A percentile compares a stretch with the other conserved stretches of the same genome.
These are phyloP conservation scores for Capronia epimyces DNA, from an alignment of 2,329 filamentous ascomycete species.

Conservation along the genomic window DNA sequence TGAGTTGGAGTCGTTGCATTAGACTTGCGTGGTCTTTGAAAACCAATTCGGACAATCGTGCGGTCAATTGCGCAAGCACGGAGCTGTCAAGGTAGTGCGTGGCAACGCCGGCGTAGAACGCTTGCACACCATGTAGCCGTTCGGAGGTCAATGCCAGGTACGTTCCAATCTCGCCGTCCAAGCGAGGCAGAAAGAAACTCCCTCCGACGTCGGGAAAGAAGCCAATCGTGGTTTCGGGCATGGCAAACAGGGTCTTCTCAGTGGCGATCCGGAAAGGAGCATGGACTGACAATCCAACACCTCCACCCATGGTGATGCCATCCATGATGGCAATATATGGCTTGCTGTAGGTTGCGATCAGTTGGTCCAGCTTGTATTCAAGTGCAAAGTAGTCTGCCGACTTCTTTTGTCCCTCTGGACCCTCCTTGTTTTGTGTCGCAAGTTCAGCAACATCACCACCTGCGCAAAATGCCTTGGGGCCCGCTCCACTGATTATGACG, in stretches of 20 bases:
- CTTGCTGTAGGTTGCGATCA: constrained; percentile 89
- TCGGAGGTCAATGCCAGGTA: constrained; percentile 92
- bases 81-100: constrained; percentile 96
- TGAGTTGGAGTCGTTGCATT: constrained; percentile 59
- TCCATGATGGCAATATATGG: constrained; percentile 96
- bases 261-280: constrained; percentile 95
- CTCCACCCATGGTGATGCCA: constrained; percentile 96
- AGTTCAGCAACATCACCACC: constrained; percentile 84
- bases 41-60: constrained; percentile 77
- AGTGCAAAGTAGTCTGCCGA: constrained; percentile 84
- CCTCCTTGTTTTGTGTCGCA: constrained; percentile 64
- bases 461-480: constrained; percentile 79
- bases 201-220: constrained; percentile 98
- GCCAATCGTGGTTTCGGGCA: constrained; percentile 97
- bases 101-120: constrained; percentile 84
- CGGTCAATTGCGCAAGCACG: constrained; percentile 71
- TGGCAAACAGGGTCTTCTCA: constrained; percentile 90
- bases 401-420: constrained; percentile 63
- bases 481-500: constrained; percentile 84
- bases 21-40: constrained; percentile 72
- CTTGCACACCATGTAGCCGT: constrained; percentile 72
- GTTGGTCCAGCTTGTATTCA: constrained; percentile 93
- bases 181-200: constrained; percentile 87
- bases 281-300: constrained; percentile 88
- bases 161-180: constrained; percentile 80